Base-by-base conservation (phyloP, 768 basidiomycete genomes). In the Kwoniella botswanensis region DNA sequence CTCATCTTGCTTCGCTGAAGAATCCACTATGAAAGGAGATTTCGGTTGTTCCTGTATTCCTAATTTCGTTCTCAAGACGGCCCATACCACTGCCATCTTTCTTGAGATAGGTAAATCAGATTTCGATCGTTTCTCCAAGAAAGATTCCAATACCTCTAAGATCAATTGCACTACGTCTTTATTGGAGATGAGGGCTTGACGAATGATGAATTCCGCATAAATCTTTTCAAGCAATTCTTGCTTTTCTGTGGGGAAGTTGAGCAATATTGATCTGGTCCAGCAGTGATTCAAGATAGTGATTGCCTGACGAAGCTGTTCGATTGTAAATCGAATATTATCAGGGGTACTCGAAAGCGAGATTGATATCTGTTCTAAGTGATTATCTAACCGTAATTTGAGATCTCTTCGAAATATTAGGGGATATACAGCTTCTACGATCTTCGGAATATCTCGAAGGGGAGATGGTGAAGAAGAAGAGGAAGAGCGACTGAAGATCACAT, bases 391-490 rank as follows among this genome's bases (percentile, higher is more conserved):
- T 5, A 42, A 3, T 54, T 63, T 63, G 10, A 70, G 55, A 5
- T 55, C 41, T 59, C 68, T 26, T 46, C 68, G 24, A 24, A 70
- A 70, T 15, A 70, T 63, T 7, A 70, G 26, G 21, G 68, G 68
- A 26, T 44, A 70, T 15, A 50, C 26, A 42, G 29, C 53, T 52
- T 64, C 42, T 43, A 60, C 21, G 26, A 55, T 44, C 42, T 52
- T 42, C 15, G 9, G 11, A 13, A 22, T 3, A 22, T 64, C 46
- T 17, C 59, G 15, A 12, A 22, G 24, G 43, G 26, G n/a, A 41
- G 4, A 21, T 22, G 24, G 13, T 15, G 43, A 44, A 17, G 61
- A 22, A 53, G 41, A 68, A 26, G 18, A 26, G n/a, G 57, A n/a
- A 12, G 44, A 44, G 55, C 21, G 15, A 13, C 22, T 63, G 63